phyloP scores from a whole-genome alignment of 306 rosid species.

The Vicia villosa region DNA sequence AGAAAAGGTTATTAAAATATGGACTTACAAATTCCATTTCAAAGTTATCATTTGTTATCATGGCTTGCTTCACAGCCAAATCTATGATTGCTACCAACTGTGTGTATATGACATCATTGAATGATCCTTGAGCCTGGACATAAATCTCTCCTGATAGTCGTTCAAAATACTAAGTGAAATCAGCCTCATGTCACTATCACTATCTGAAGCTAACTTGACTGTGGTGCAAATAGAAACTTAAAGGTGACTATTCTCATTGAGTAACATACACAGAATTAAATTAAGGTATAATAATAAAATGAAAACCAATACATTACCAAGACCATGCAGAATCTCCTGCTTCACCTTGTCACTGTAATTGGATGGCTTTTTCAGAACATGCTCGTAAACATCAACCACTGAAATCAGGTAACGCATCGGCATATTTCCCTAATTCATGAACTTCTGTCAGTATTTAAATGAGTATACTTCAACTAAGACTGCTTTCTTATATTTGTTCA shows the following conservation, averaged over 20 bases:
- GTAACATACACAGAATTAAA: slow-evolving; percentile 10
- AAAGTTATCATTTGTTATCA: slow-evolving; percentile 60
- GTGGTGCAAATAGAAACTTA: slow-evolving; percentile 28
- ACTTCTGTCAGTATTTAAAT: slow-evolving; percentile 42
- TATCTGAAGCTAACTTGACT: slow-evolving; percentile 30
- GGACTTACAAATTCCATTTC: slow-evolving; percentile 88
- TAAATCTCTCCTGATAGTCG: slow-evolving; percentile 77
- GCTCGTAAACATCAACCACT: slow-evolving; percentile 78
- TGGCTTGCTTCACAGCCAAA: slow-evolving; percentile 75
- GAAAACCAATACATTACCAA: slow-evolving; percentile 68
- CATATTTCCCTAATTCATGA: slow-evolving; percentile 74
- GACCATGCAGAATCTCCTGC: slow-evolving; percentile 92
- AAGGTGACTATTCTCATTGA: slow-evolving; percentile 10
- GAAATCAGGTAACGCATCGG: slow-evolving; percentile 82
- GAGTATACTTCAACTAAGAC: slow-evolving; percentile 33
- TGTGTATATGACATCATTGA: slow-evolving; percentile 66
- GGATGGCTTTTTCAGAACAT: slow-evolving; percentile 69
- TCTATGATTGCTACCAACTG: slow-evolving; percentile 66
- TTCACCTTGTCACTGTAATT: slow-evolving; percentile 76
- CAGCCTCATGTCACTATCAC: slow-evolving; percentile 21
- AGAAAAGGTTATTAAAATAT: slow-evolving; percentile 5
- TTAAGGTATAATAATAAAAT: slow-evolving; percentile 1
- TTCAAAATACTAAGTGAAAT: slow-evolving; percentile 36
- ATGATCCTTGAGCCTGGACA: slow-evolving; percentile 82
- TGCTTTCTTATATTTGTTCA: slow-evolving; percentile 30